phyloP scores from a whole-genome alignment of 441 rosid species.

The Kokia cookei region DNA sequence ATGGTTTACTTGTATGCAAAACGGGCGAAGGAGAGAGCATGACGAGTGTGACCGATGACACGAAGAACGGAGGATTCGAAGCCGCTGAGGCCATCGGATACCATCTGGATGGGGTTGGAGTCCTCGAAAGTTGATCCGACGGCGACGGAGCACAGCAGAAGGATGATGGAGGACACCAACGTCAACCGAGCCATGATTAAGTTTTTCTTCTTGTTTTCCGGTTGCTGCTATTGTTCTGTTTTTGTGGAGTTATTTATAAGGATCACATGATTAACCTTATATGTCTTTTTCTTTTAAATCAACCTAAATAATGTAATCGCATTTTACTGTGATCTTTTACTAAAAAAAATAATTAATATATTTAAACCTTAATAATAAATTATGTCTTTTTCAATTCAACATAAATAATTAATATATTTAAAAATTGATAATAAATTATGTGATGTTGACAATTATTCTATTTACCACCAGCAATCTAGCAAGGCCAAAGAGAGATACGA shows the following conservation, averaged over 20 bases:
- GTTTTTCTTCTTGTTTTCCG: background rate
- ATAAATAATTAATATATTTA: no score
- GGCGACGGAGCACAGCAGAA: slow-evolving; percentile 10
- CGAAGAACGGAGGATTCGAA: slow-evolving; percentile 50
- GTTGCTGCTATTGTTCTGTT: background rate
- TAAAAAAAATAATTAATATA: no score
- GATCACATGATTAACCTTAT: background rate
- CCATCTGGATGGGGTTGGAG: slow-evolving; percentile 46
- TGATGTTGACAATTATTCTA: no score
- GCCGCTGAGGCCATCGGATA: slow-evolving; percentile 54
- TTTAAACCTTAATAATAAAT: no score
- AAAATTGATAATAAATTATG: no score
- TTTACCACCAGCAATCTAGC: no score
- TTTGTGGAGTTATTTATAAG: background rate
- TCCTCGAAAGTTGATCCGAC: slow-evolving; percentile 12
- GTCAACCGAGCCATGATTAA: slow-evolving; percentile 7
- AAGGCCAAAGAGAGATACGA: no score
- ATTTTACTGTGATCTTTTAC: no score
- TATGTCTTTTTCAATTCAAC: no score
- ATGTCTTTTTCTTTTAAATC: no score
- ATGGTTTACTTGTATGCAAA: slow-evolving; percentile 57
- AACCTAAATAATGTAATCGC: no score
- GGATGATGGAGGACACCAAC: slow-evolving; percentile 9
- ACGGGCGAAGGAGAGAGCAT: slow-evolving; percentile 68
- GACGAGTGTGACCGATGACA: slow-evolving; percentile 65